phyloP scores from a whole-genome alignment of 2,329 filamentous ascomycete genomes.

The Ascochyta clinopodiicola region DNA sequence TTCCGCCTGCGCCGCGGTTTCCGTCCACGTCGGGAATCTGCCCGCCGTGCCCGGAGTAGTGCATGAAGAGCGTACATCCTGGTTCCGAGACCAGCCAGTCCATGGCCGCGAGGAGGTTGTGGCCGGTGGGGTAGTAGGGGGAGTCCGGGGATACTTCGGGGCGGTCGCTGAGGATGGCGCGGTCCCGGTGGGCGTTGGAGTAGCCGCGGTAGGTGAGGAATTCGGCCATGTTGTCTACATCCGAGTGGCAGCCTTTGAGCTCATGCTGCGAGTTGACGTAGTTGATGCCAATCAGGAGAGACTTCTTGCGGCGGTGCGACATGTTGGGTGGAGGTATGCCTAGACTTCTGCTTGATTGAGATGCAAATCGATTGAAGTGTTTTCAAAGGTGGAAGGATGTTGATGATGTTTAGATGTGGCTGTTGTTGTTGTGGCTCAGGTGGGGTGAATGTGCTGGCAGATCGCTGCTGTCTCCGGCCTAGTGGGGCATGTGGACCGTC shows the following conservation, averaged over 20 bases:
- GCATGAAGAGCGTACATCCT: constrained; percentile 61
- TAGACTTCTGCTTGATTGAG: no score
- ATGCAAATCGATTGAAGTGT: not conserved
- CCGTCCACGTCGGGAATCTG: constrained; percentile 58
- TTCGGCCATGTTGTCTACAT: constrained; percentile 57
- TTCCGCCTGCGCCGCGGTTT: constrained; percentile 36
- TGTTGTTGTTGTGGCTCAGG: constrained; percentile 19
- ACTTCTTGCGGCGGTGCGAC: constrained; percentile 45
- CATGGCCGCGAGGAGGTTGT: constrained; percentile 61
- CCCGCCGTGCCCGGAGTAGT: constrained; percentile 66
- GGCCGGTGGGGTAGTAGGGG: constrained; percentile 49
- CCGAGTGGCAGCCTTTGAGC: constrained; percentile 58
- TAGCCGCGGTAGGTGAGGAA: constrained; percentile 56
- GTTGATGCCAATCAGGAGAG: constrained; percentile 62
- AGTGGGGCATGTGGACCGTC: constrained; percentile 13
- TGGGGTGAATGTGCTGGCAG: constrained; percentile 33
- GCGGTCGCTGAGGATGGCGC: constrained; percentile 55
- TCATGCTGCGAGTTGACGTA: constrained; percentile 54
- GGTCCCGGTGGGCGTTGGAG: constrained; percentile 48
- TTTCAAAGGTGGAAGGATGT: not conserved
- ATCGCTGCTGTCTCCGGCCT: constrained; percentile 20
- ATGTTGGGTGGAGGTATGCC: no score
- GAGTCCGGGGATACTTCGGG: constrained; percentile 36
- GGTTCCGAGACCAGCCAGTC: constrained; percentile 64
- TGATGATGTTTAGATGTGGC: not conserved